These are phyloP conservation scores for Ogataea zsoltii DNA, from an alignment of 805 yeast species.

Conservation along the genomic window DNA sequence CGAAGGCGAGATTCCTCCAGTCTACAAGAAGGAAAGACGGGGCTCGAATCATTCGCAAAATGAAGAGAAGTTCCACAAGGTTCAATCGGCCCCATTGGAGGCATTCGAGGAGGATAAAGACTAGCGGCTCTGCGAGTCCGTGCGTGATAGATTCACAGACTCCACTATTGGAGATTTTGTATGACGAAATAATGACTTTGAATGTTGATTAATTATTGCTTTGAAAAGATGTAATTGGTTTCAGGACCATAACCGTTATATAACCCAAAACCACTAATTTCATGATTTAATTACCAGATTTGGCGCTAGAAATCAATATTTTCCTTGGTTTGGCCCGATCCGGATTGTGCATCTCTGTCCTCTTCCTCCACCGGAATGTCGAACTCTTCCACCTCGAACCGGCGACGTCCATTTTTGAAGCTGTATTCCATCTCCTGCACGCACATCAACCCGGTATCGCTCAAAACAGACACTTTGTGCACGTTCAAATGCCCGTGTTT, in stretches of 20 bases:
- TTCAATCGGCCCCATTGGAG: constrained; percentile 21
- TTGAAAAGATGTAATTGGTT: too few species aligned
- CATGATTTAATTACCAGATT: too few species aligned
- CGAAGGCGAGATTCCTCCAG: constrained; percentile 53
- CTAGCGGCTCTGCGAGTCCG: background rate
- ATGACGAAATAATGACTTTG: background rate
- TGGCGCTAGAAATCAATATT: constrained; percentile 10
- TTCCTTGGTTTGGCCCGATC: background rate
- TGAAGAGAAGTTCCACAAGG: constrained; percentile 39
- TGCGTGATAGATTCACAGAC: constrained; percentile 1
- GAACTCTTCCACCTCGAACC: constrained; percentile 90
- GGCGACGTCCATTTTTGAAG: constrained; percentile 78
- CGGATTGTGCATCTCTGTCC: constrained; percentile 38
- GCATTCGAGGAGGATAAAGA: constrained; percentile 3
- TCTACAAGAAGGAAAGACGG: constrained; percentile 47
- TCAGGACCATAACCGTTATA: too few species aligned
- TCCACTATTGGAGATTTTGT: background rate
- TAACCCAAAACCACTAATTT: too few species aligned
- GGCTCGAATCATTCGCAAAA: constrained; percentile 50
- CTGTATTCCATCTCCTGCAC: constrained; percentile 75
- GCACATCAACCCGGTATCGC: constrained; percentile 80
- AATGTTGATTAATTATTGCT: background rate
- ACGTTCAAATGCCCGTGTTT: constrained; percentile 88
- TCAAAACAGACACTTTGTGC: constrained; percentile 65
- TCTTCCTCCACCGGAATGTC: constrained; percentile 95